These are phyloP conservation scores for Exophiala bonariae DNA, from an alignment of 2,329 filamentous ascomycete species.

Conservation along the genomic window DNA sequence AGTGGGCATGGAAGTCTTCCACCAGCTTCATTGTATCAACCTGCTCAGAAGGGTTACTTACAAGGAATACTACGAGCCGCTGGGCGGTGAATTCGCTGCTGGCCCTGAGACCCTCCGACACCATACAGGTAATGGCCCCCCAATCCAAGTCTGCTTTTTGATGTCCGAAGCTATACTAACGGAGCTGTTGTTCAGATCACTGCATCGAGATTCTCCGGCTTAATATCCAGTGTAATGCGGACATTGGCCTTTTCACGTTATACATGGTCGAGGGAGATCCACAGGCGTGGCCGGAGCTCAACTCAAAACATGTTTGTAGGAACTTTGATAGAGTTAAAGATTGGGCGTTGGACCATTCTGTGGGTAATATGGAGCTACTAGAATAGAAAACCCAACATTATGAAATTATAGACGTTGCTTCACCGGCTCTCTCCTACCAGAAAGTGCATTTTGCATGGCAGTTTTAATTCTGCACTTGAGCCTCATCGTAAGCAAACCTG, in stretches of 20 bases:
- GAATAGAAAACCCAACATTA: too few relatives aligned
- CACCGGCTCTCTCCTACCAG: too few relatives aligned
- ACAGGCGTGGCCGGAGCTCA: conserved; percentile 56
- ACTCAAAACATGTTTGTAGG: conserved; percentile 54
- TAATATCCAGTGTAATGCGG: conserved; percentile 57
- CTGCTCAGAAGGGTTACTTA: conserved; percentile 50
- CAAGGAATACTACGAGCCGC: conserved; percentile 43
- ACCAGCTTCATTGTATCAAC: conserved; percentile 56
- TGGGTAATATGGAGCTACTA: conserved; percentile 28
- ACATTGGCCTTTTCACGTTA: conserved; percentile 58
- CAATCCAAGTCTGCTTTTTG: too few relatives aligned
- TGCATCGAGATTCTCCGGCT: conserved; percentile 56
- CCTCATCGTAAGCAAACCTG: too few relatives aligned
- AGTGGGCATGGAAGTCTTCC: conserved; percentile 61
- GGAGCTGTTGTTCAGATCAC: conserved; percentile 51
- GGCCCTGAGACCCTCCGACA: conserved; percentile 43
- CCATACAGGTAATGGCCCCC: conserved; percentile 55
- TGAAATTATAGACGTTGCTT: too few relatives aligned
- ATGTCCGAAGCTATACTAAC: too few relatives aligned
- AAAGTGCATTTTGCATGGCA: too few relatives aligned
- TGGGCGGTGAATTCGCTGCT: conserved; percentile 50
- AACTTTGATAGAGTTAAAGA: conserved; percentile 54
- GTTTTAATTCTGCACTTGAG: too few relatives aligned
- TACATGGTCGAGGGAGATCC: conserved; percentile 41
- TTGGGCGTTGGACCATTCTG: conserved; percentile 56